Base-by-base conservation (phyloP, 306 rosid species). In the Ammopiptanthus mongolicus region DNA sequence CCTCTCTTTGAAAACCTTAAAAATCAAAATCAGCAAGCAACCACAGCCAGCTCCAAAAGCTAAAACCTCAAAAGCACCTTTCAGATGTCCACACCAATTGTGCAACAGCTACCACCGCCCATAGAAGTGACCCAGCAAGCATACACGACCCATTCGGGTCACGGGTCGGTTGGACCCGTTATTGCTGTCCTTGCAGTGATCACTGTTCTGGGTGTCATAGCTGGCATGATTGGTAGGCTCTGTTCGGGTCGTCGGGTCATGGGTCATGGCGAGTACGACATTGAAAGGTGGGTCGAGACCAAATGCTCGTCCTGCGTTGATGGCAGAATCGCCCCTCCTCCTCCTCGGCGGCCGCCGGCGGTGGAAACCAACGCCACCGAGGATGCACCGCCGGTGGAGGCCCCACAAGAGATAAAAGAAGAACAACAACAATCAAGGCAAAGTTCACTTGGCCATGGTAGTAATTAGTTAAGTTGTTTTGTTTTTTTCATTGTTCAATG, bases 291-390 rank as follows among this genome's bases (percentile, higher is more conserved):
- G 97, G 61, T 91, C 22, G 93, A 94, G 81, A 80, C 83, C 25
- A 91, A 91, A 86, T 94, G 96, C 71, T 88, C 96, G 23, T 78
- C 97, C 11, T 91, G 97, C 59, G 74, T 94, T 34, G 98, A 88
- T 55, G 94, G 98, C 37, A 76, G 76, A 39, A 25, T 89, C 14
- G 82, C 61, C 48, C 78, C 76, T 75, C 91, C 86, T n/a, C 78
- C 78, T 0, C 89, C 85, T 0, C 75, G 67, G 0, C 82, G 75
- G 0, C 91, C 67, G 0, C 84, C 83, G 17, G 66, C 70, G 2
- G 15, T 33, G 9, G 76, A 70, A 29, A 53, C 18, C 1, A 10
- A 4, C 12, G 3, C 75, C 6, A 52, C 0, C 0, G 87, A 69
- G 39, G 62, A 79, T 1, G 15, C 56, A 5, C 74, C 65, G 29